phyloP scores from a whole-genome alignment of 2,329 filamentous ascomycete species.

The Microsporum audouinii region DNA sequence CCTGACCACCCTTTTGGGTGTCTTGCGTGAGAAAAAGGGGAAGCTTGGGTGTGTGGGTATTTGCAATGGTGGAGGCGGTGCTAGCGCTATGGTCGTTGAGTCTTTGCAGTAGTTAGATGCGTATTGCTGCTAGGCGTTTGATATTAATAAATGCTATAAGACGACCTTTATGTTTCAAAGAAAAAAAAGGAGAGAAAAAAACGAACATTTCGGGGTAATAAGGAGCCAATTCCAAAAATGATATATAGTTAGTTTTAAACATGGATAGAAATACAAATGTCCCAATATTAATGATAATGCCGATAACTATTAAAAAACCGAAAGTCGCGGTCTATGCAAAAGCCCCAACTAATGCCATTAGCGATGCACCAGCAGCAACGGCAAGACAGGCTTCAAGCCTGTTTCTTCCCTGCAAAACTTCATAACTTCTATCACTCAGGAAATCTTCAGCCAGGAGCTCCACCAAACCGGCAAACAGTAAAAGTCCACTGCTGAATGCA shows the following conservation, averaged over 20 bases:
- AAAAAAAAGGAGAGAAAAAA: background rate
- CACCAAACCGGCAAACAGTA: slow-evolving; percentile 73
- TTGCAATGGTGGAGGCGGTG: slow-evolving; percentile 95
- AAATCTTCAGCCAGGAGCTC: slow-evolving; percentile 81
- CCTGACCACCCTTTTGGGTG: slow-evolving; percentile 75
- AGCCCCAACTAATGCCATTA: slow-evolving; percentile 58
- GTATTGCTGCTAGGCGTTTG: background rate
- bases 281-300: background rate
- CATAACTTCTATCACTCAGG: slow-evolving; percentile 54
- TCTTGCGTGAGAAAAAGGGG: slow-evolving; percentile 78
- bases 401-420: slow-evolving; percentile 44
- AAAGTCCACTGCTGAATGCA: slow-evolving; percentile 65
- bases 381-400: slow-evolving; percentile 51
- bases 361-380: slow-evolving; percentile 47
- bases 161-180: background rate
- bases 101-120: slow-evolving; percentile 28
- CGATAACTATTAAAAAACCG: background rate
- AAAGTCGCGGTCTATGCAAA: slow-evolving; percentile 40
- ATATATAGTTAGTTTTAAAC: background rate
- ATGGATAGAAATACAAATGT: background rate
- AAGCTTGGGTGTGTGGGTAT: slow-evolving; percentile 93
- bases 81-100: slow-evolving; percentile 87
- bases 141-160: background rate
- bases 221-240: background rate
- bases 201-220: background rate